phyloP scores from a whole-genome alignment of 306 rosid genomes.

The Senna siamea region DNA sequence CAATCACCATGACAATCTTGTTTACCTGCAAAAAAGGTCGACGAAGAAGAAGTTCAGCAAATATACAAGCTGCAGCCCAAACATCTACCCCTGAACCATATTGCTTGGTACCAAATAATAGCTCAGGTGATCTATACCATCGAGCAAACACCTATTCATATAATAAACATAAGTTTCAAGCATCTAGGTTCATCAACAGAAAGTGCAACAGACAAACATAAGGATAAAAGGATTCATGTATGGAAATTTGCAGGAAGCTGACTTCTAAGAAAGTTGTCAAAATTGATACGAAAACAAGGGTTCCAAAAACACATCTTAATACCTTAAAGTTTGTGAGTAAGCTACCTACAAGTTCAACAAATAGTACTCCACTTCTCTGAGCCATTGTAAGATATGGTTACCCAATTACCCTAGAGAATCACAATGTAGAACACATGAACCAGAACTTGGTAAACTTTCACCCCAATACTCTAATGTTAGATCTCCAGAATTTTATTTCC shows the following conservation, averaged over 20 bases:
- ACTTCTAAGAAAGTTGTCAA: conserved; percentile 17
- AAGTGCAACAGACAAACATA: conserved; percentile 24
- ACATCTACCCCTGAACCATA: conserved; percentile 95
- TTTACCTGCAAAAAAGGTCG: conserved; percentile 89
- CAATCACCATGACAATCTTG: conserved; percentile 9
- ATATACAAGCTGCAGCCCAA: conserved; percentile 98
- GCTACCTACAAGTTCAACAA: conserved; percentile 11
- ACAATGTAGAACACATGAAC: conserved; percentile 2
- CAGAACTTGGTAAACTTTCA: conserved; percentile 3
- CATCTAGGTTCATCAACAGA: conserved; percentile 27
- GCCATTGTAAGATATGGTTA: background rate
- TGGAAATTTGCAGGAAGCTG: conserved; percentile 27
- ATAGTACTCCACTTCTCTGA: conserved; percentile 4
- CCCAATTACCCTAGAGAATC: conserved; percentile 20
- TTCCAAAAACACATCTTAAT: conserved; percentile 4
- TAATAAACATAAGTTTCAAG: conserved; percentile 27
- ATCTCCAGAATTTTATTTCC: conserved; percentile 12
- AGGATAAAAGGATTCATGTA: conserved; percentile 7
- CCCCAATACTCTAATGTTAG: background rate
- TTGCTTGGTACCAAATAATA: conserved; percentile 89
- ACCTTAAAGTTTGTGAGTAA: conserved; percentile 5
- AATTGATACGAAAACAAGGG: conserved; percentile 26
- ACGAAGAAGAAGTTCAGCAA: conserved; percentile 89
- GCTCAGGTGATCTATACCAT: conserved; percentile 98
- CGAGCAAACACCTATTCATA: conserved; percentile 83